A percentile compares a stretch with the other conserved stretches of the same genome.
These are phyloP conservation scores for Botrytis cinerea DNA, from an alignment of 2,329 filamentous ascomycete species.

Conservation along the genomic window DNA sequence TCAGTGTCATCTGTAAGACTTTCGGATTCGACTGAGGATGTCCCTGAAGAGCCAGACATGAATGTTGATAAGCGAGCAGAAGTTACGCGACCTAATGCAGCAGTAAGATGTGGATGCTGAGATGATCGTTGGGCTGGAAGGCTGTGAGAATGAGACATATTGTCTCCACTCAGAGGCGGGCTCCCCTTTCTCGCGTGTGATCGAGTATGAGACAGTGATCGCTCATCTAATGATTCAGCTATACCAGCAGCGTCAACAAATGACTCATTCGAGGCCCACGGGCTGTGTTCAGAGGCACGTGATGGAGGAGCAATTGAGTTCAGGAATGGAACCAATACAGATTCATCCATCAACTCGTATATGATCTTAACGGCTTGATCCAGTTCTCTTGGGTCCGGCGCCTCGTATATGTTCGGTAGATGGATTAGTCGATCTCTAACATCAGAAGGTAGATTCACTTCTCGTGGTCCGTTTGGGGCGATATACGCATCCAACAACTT, in stretches of 20 bases:
- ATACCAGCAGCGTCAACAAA: constrained; percentile 36
- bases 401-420: constrained; percentile 60
- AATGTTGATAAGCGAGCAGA: constrained; percentile 36
- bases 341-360: constrained; percentile 97
- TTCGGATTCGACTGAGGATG: constrained; percentile 52
- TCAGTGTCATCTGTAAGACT: constrained; percentile 60
- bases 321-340: constrained; percentile 87
- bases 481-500: constrained; percentile 91
- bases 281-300: constrained; percentile 35
- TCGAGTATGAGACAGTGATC: constrained; percentile 35
- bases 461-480: constrained; percentile 76
- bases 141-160: constrained; percentile 31
- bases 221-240: constrained; percentile 37
- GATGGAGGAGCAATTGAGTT: constrained; percentile 50
- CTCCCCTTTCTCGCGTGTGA: constrained; percentile 34
- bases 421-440: constrained; percentile 80
- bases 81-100: constrained; percentile 33
- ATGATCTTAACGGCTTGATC: constrained; percentile 85
- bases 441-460: constrained; percentile 85
- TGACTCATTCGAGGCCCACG: constrained; percentile 41
- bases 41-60: constrained; percentile 44
- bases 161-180: constrained; percentile 34
- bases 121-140: constrained; percentile 35
- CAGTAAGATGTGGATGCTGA: constrained; percentile 38
- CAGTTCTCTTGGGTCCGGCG: constrained; percentile 73